Evolutionary conservation across 768 basidiomycete genomes (phyloP).

Genomic region (Lentinula aciculospora): DNA sequence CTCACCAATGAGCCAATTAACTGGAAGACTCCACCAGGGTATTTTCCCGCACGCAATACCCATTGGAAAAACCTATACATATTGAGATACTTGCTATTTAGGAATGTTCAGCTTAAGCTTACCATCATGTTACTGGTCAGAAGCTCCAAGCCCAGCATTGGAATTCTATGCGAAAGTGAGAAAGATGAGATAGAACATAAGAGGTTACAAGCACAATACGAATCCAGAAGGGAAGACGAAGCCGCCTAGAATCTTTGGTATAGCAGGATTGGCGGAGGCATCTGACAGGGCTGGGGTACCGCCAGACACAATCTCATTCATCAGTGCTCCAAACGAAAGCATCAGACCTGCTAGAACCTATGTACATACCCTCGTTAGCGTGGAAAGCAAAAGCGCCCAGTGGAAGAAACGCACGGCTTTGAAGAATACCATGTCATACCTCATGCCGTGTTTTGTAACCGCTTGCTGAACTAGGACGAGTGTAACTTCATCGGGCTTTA

Average conservation of each 20-base stretch:
- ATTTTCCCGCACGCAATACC: slow-evolving; percentile 54
- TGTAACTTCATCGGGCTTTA: slow-evolving; percentile 6
- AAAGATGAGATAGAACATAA: neutral
- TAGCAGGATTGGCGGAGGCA: slow-evolving; percentile 50
- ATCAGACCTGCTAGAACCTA: slow-evolving; percentile 67
- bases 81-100: neutral
- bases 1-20: slow-evolving; percentile 67
- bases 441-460: neutral
- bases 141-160: slow-evolving; percentile 63
- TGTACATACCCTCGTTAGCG: neutral
- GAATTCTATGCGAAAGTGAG: slow-evolving; percentile 42
- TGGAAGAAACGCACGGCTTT: neutral
- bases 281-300: slow-evolving; percentile 42
- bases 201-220: slow-evolving; percentile 47
- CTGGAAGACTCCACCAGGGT: slow-evolving; percentile 64
- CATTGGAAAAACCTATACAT: slow-evolving; percentile 59
- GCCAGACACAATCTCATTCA: slow-evolving; percentile 55
- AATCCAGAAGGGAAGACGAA: slow-evolving; percentile 75
- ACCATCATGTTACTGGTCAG: slow-evolving; percentile 79
- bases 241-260: slow-evolving; percentile 60
- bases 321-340: slow-evolving; percentile 72
- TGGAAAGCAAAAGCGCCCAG: neutral
- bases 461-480: neutral
- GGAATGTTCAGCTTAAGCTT: neutral
- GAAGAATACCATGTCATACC: slow-evolving; percentile 4